A percentile compares a stretch with the other conserved stretches of the same genome.
Evolutionary conservation across 176 grass and related monocot genomes (phyloP).

Genomic region (Tillandsia fasciculata): DNA sequence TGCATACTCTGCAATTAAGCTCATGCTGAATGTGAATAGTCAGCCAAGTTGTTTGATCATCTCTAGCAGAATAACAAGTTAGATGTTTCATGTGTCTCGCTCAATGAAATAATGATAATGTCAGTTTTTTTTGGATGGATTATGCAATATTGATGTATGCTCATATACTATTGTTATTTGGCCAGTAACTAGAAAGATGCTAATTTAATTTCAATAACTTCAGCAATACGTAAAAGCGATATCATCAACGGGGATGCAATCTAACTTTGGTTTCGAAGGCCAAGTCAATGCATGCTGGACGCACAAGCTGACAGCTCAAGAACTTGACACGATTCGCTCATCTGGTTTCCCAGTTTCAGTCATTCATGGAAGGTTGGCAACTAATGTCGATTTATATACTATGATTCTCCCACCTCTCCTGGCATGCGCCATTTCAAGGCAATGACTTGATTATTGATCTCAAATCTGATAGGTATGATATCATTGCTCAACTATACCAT

Average conservation of each 20-base stretch:
- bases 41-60: background rate
- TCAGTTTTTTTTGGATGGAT: background rate
- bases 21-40: background rate
- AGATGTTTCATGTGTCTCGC: background rate
- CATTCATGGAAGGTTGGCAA: constrained; percentile 84
- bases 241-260: constrained; percentile 91
- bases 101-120: background rate
- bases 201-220: background rate
- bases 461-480: constrained; percentile 44
- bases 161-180: no score
- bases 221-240: constrained; percentile 91
- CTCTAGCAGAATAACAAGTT: background rate
- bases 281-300: constrained; percentile 96
- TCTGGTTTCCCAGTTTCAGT: constrained; percentile 79
- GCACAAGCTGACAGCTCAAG: constrained; percentile 62
- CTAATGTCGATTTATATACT: background rate
- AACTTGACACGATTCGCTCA: constrained; percentile 54
- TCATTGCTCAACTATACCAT: constrained; percentile 78
- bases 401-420: background rate
- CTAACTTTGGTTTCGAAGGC: constrained; percentile 83
- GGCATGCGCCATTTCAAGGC: background rate
- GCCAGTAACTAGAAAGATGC: background rate
- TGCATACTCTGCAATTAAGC: background rate
- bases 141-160: no score
- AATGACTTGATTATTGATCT: background rate